Percentiles rank a stretch among this genome's conserved stretches.
Conservation (phyloP, 1,139 yeast genomes). For the Hansenula lynferdii region DNA sequence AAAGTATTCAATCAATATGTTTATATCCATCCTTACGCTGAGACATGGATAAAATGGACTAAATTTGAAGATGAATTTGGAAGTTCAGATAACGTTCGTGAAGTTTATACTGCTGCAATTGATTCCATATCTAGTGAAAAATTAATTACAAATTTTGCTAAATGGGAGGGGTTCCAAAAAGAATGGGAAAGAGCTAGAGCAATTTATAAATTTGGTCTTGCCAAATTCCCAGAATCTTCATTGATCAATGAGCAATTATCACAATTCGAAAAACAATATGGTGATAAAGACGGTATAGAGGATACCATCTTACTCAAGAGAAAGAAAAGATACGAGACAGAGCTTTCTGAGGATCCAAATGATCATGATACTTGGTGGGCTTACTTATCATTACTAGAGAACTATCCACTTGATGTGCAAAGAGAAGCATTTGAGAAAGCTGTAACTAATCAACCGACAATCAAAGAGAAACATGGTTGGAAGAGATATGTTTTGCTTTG, state of each 20-base stretch:
- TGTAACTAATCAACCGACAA: conserved; percentile 31
- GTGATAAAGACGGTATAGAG: conserved; percentile 50
- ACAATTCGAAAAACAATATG: conserved; percentile 63
- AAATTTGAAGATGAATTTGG: conserved; percentile 57
- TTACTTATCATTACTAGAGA: conserved; percentile 43
- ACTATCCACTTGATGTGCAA: conserved; percentile 26
- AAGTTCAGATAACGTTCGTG: conserved; percentile 41
- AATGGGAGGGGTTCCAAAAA: conserved; percentile 62
- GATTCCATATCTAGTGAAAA: conserved; percentile 45
- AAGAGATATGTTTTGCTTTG: conserved; percentile 63
- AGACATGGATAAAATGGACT: conserved; percentile 65
- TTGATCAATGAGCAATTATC: conserved; percentile 44
- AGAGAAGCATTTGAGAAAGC: conserved; percentile 43
- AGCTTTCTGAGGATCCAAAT: conserved; percentile 39
- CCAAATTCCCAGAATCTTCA: conserved; percentile 40
- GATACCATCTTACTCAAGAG: conserved; percentile 49
- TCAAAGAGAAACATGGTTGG: conserved; percentile 45
- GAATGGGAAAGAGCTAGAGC: conserved; percentile 66
- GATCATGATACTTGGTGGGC: conserved; percentile 86
- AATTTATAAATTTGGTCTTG: conserved; percentile 51
- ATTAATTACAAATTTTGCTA: conserved; percentile 53
- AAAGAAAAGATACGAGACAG: conserved; percentile 46
- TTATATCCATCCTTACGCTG: conserved; percentile 43
- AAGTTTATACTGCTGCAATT: conserved; percentile 63
- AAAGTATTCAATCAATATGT: conserved; percentile 54